These are phyloP conservation scores for Hansenula sp. DNA, from an alignment of 1,139 yeast species.

Conservation along the genomic window DNA sequence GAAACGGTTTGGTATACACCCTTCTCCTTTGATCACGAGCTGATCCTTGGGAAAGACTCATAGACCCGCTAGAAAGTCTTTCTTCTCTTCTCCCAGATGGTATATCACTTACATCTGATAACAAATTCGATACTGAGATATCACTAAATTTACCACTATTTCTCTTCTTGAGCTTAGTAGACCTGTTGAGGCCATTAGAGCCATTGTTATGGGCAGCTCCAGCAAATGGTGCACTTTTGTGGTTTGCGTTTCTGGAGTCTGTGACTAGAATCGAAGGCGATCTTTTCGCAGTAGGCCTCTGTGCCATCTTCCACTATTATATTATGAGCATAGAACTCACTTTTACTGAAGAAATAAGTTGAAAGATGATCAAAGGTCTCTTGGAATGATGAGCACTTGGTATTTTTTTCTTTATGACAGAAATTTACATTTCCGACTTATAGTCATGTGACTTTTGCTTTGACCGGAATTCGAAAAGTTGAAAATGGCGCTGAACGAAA, in stretches of 20 bases:
- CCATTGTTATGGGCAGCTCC: conserved; percentile 25
- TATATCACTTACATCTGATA: conserved; percentile 76
- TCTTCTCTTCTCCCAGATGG: conserved; percentile 55
- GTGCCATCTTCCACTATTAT: conserved; percentile 12
- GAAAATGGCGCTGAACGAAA: not conserved
- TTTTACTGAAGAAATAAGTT: too few species aligned
- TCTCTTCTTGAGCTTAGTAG: conserved; percentile 19
- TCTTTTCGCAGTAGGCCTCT: conserved; percentile 72
- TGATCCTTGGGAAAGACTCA: conserved; percentile 13
- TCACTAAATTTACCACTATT: conserved; percentile 48
- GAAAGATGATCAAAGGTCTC: too few species aligned
- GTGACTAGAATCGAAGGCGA: conserved; percentile 94
- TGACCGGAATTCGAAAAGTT: not conserved
- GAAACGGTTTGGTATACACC: conserved; percentile 53
- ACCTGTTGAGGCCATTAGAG: conserved; percentile 4
- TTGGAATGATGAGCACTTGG: too few species aligned
- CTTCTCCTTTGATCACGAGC: conserved; percentile 9
- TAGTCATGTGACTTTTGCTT: not conserved
- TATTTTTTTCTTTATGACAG: too few species aligned
- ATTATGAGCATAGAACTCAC: not conserved
- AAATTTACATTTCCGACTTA: too few species aligned
- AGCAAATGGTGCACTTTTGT: conserved; percentile 86
- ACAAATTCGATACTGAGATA: conserved; percentile 64
- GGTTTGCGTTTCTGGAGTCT: conserved; percentile 65
- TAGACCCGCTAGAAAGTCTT: conserved; percentile 29